These are phyloP conservation scores for Lenwebbia sp. DNA, from an alignment of 345 rosid genomes.

Conservation along the genomic window DNA sequence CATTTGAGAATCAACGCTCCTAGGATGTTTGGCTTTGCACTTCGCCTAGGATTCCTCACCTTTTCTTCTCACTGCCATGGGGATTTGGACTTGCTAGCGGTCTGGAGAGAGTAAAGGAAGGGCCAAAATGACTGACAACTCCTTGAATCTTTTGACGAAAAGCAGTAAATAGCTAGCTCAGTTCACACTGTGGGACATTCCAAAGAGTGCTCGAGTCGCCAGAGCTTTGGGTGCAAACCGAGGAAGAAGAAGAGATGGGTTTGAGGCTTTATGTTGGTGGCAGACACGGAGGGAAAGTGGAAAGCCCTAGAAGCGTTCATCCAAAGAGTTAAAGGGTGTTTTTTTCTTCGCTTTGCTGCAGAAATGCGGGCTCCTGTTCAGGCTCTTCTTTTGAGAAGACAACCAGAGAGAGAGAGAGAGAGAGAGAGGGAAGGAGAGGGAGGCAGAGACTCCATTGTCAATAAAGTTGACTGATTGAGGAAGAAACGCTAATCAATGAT, in stretches of 20 bases:
- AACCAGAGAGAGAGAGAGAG: not conserved
- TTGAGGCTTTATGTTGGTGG: constrained; percentile 7
- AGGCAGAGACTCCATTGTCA: not conserved
- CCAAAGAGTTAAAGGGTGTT: not conserved
- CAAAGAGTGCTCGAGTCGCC: not conserved
- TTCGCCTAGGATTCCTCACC: not conserved
- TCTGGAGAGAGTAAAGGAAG: not conserved
- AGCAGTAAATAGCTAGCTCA: not conserved
- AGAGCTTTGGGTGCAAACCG: constrained; percentile 3
- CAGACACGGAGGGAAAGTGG: constrained; percentile 8
- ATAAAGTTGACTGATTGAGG: not conserved
- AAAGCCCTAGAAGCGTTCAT: not conserved
- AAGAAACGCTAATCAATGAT: not conserved
- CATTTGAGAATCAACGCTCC: constrained; percentile 16
- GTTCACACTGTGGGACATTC: not conserved
- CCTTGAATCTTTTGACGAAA: not conserved
- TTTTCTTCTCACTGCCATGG: not conserved
- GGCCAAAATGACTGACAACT: not conserved
- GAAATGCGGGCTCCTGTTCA: not conserved
- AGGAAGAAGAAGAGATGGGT: not conserved
- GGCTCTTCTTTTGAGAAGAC: constrained; percentile 41
- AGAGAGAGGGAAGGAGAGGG: not conserved
- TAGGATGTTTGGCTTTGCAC: constrained; percentile 2
- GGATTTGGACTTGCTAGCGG: constrained; percentile 2
- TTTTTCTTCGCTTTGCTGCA: not conserved